phyloP scores from a whole-genome alignment of 352 stramenopile species.

The Phytopythium mirpurense region DNA sequence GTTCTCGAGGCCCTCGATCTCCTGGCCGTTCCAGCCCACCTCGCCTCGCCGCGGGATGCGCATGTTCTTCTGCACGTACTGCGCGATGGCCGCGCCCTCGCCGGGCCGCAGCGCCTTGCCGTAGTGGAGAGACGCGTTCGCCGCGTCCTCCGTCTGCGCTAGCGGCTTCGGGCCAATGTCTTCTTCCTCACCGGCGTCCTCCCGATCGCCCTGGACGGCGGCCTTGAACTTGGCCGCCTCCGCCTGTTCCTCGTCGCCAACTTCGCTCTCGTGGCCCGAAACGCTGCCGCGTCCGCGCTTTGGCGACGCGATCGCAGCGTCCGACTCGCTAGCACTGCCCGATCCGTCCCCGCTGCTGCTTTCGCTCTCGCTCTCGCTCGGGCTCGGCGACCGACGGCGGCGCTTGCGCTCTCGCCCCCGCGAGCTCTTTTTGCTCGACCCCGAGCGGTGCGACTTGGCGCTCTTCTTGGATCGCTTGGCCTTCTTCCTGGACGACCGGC shows the following conservation, averaged over 20 bases:
- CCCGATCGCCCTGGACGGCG: slow-evolving; percentile 64
- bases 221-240: slow-evolving; percentile 89
- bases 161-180: slow-evolving; percentile 86
- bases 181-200: slow-evolving; percentile 73
- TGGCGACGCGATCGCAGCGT: slow-evolving; percentile 14
- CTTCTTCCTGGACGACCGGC: slow-evolving; percentile 23
- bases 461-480: slow-evolving; percentile 22
- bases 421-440: slow-evolving; percentile 29
- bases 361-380: slow-evolving; percentile 21
- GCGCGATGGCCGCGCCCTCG: slow-evolving; percentile 93
- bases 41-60: slow-evolving; percentile 97
- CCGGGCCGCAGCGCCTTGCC: slow-evolving; percentile 92
- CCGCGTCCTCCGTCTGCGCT: slow-evolving; percentile 36
- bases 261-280: not conserved
- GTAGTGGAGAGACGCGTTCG: slow-evolving; percentile 74
- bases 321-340: slow-evolving; percentile 16
- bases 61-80: slow-evolving; percentile 99
- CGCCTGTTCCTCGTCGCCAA: slow-evolving; percentile 51
- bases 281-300: slow-evolving; percentile 7
- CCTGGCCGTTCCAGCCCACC: slow-evolving; percentile 93
- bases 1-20: slow-evolving; percentile 96
- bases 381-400: slow-evolving; percentile 16
- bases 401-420: slow-evolving; percentile 24
- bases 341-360: slow-evolving; percentile 7
- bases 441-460: slow-evolving; percentile 36